Evolutionary conservation across 2,329 filamentous ascomycete species (phyloP).

Genomic region (Colletotrichum graminicola): DNA sequence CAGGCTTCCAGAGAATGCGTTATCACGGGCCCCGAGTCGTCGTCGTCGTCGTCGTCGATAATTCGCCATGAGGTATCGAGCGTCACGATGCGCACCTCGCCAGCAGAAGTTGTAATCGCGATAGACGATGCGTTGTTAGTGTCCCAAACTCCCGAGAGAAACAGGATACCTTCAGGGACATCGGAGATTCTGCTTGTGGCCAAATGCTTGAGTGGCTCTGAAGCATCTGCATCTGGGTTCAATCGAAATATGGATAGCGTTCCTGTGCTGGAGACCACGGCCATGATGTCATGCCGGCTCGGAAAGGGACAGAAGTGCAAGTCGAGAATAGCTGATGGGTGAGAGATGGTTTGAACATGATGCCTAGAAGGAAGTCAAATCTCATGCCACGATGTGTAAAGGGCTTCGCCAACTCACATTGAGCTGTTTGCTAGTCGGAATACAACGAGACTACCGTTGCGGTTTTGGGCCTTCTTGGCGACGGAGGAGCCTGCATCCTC

Average conservation of each 20-base stretch:
- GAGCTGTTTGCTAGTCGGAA: slow-evolving; percentile 66
- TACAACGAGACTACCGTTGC: slow-evolving; percentile 80
- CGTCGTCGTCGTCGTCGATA: slow-evolving; percentile 47
- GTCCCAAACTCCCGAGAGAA: slow-evolving; percentile 82
- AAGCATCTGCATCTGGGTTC: slow-evolving; percentile 52
- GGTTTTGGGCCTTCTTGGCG: slow-evolving; percentile 65
- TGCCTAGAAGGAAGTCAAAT: slow-evolving; percentile 53
- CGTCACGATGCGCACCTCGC: slow-evolving; percentile 69
- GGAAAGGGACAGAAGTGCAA: slow-evolving; percentile 78
- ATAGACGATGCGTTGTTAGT: slow-evolving; percentile 67
- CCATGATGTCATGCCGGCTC: slow-evolving; percentile 68
- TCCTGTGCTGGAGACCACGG: slow-evolving; percentile 83
- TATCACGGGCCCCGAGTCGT: slow-evolving; percentile 55
- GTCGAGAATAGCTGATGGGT: slow-evolving; percentile 84
- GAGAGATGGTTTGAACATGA: slow-evolving; percentile 69
- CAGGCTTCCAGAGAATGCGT: slow-evolving; percentile 77
- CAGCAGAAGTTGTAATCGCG: slow-evolving; percentile 79
- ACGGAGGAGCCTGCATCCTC: slow-evolving; percentile 22
- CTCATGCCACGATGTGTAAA: background rate
- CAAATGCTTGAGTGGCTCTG: slow-evolving; percentile 54
- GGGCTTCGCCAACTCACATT: slow-evolving; percentile 63
- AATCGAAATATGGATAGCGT: slow-evolving; percentile 74
- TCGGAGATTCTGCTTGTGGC: slow-evolving; percentile 60
- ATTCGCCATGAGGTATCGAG: slow-evolving; percentile 58
- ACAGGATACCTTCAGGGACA: slow-evolving; percentile 70